A percentile compares a stretch with the other conserved stretches of the same genome.
phyloP scores from a whole-genome alignment of 2,329 filamentous ascomycete species.

The Arthrobotrys pseudoclavata region DNA sequence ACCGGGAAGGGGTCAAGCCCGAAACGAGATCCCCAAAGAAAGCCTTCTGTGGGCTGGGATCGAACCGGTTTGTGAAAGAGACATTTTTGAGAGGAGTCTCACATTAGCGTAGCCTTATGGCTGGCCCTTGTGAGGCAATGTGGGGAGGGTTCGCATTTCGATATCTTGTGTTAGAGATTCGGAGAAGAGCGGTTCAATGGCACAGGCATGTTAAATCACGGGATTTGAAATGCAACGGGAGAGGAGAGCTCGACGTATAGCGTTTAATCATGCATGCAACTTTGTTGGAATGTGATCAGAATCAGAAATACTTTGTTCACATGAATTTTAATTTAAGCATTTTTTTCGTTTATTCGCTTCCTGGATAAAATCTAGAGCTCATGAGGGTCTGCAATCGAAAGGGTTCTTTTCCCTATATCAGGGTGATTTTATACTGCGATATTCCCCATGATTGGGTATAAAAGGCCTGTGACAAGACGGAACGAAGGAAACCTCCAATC shows the following conservation, averaged over 20 bases:
- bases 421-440: slow-evolving; percentile 18
- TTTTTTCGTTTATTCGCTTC: slow-evolving; percentile 3
- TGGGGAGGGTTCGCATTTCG: background rate
- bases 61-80: slow-evolving; percentile 6
- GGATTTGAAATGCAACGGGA: slow-evolving; percentile 5
- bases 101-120: slow-evolving; percentile 30
- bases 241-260: slow-evolving; percentile 12
- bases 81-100: slow-evolving; percentile 36
- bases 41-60: slow-evolving; percentile 1
- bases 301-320: slow-evolving; percentile 13
- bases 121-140: slow-evolving; percentile 20
- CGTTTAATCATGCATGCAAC: slow-evolving; percentile 11
- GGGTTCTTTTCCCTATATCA: slow-evolving; percentile 27
- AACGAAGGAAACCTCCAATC: slow-evolving; percentile 42
- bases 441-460: slow-evolving; percentile 15
- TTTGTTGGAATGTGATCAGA: slow-evolving; percentile 37
- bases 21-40: slow-evolving; percentile 10
- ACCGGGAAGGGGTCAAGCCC: slow-evolving; percentile 29
- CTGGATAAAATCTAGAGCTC: slow-evolving; percentile 27
- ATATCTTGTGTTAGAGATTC: background rate
- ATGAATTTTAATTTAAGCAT: slow-evolving; percentile 21
- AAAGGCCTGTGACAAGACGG: slow-evolving; percentile 12
- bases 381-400: slow-evolving; percentile 4
- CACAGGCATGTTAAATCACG: slow-evolving; percentile 12
- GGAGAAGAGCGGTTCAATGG: slow-evolving; percentile 6